Conservation (phyloP, 2,329 filamentous ascomycete species). For the Ceratocystis ficicola region DNA sequence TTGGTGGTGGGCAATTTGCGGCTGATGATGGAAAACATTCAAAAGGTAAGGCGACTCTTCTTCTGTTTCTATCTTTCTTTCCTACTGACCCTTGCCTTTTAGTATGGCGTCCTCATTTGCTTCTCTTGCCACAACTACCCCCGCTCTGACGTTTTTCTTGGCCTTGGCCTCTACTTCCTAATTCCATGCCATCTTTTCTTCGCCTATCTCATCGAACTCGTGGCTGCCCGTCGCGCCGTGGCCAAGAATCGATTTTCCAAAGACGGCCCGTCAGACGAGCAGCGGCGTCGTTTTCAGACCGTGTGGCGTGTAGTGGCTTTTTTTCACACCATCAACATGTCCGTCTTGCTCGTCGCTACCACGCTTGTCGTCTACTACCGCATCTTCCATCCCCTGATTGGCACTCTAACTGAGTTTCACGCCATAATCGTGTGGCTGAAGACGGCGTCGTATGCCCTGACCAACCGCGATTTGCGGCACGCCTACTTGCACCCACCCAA, state of each 20-base stretch:
- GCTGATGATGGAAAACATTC: constrained; percentile 91
- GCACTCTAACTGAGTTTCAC: constrained; percentile 79
- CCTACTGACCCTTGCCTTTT: constrained; percentile 22
- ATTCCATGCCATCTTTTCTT: constrained; percentile 85
- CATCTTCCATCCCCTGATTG: constrained; percentile 87
- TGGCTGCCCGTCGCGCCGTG: constrained; percentile 68
- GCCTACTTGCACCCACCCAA: constrained; percentile 68
- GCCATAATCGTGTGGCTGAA: constrained; percentile 95
- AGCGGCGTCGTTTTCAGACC: constrained; percentile 53
- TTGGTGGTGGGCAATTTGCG: constrained; percentile 86
- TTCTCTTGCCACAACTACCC: constrained; percentile 81
- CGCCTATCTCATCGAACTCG: constrained; percentile 78
- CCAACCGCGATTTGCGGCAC: constrained; percentile 87
- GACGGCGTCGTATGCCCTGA: constrained; percentile 88
- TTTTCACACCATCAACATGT: constrained; percentile 72
- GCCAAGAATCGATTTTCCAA: constrained; percentile 33
- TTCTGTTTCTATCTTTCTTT: constrained; percentile 1
- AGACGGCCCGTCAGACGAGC: constrained; percentile 40
- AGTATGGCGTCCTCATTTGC: constrained; percentile 94
- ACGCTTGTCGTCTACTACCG: constrained; percentile 80
- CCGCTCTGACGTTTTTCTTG: constrained; percentile 61
- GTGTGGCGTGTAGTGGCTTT: constrained; percentile 73
- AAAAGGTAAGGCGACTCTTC: constrained; percentile 50
- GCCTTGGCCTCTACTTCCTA: constrained; percentile 66
- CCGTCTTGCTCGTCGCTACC: constrained; percentile 65